Base-by-base conservation (phyloP, 768 basidiomycete species). In the Tremella mesenterica region DNA sequence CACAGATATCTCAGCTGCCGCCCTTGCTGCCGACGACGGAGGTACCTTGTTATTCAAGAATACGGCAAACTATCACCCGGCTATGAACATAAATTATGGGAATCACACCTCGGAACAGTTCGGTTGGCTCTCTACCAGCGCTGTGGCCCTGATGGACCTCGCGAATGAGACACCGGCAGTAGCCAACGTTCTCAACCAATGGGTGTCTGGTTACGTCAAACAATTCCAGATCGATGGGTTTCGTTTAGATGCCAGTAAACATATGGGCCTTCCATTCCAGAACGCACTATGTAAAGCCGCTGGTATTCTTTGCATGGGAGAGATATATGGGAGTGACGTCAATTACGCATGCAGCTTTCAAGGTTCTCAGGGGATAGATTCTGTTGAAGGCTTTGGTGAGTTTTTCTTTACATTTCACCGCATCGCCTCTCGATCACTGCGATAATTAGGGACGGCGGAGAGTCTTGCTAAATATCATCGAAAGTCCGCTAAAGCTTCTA, bases 161-260 rank as follows among this genome's bases (percentile, higher is more conserved):
- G 41, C 41, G 8, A 59, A 57, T 1, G 64, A 63, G 30, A 59
- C 54, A 10, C 29, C 44, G 20, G 55, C 36, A 12, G 67, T 69
- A 4, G 57, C 54, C 13, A 30, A 60, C 29, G 44, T 48, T 20
- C 46, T 65, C 36, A 60, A 50, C 30, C 13, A 60, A 18, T 61
- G 62, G 54, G 52, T 66, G 14, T n/a, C 29, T 20, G 54, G 53
- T 8, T 64, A 58, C 26, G 58, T 64, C 43, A 14, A 36, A 13
- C 59, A 65, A 36, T 69, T 61, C 34, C 58, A 55, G 4, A 64
- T 69, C 27, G 67, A 69, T 36, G 67, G 67, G 4, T 52, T 62
- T 30, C 45, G 67, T 28, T 27, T 62, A 9, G 67, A 69, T 48
- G 67, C 64, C 1, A 56, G 50, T 33, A 69, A 69, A 48, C 67